Evolutionary conservation across 805 yeast genomes (phyloP).

Genomic region (Citeromyces nyonsensis): DNA sequence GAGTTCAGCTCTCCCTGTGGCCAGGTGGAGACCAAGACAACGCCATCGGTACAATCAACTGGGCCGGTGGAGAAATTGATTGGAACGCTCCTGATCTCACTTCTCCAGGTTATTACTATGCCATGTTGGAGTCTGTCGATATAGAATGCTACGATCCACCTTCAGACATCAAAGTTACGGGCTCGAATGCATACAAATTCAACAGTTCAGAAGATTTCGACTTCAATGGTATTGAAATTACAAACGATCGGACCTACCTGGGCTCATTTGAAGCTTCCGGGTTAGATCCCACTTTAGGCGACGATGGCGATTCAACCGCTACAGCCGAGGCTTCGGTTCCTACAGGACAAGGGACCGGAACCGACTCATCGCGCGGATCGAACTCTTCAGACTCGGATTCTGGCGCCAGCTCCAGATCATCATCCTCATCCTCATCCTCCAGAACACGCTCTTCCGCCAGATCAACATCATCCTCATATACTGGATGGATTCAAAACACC

Average conservation of each 20-base stretch:
- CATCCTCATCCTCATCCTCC: conserved; percentile 1
- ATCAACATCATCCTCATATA: background rate
- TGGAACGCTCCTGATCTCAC: conserved; percentile 69
- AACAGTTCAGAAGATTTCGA: conserved; percentile 30
- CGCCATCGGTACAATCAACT: conserved; percentile 50
- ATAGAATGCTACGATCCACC: conserved; percentile 70
- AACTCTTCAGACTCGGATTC: background rate
- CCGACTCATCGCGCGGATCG: background rate
- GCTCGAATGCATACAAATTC: conserved; percentile 36
- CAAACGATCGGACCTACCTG: conserved; percentile 46
- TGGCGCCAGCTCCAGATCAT: conserved; percentile 1
- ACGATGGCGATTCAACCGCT: conserved; percentile 3
- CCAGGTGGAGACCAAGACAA: conserved; percentile 50
- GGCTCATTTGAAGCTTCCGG: conserved; percentile 55
- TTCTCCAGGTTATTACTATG: conserved; percentile 71
- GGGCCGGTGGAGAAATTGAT: conserved; percentile 82
- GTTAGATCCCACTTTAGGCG: conserved; percentile 30
- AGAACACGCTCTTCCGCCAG: background rate
- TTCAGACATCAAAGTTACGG: conserved; percentile 23
- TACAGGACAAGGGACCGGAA: background rate
- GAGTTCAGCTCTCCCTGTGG: conserved; percentile 64
- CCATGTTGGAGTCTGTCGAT: conserved; percentile 40
- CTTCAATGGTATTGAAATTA: conserved; percentile 37
- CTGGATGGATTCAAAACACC: background rate
- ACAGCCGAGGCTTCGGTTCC: background rate